These are phyloP conservation scores for Mycogone perniciosa DNA, from an alignment of 2,329 filamentous ascomycete genomes.

Conservation along the genomic window DNA sequence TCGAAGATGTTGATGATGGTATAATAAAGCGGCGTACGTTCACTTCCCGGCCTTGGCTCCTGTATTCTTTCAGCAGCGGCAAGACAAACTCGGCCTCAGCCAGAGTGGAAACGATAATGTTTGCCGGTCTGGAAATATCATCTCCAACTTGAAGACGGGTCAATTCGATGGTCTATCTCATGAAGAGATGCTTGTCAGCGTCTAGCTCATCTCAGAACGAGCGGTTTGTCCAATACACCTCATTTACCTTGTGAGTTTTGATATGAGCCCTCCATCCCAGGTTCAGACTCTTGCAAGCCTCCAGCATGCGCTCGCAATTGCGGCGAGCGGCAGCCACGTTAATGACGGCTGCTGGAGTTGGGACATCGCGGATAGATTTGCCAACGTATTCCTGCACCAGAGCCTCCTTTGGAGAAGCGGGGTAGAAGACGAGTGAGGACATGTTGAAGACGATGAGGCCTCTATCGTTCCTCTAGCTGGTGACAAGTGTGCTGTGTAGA, in stretches of 20 bases:
- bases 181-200: slow-evolving; percentile 10
- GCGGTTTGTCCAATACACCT: not conserved
- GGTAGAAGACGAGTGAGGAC: slow-evolving; percentile 19
- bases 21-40: slow-evolving; percentile 42
- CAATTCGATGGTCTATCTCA: slow-evolving; percentile 55
- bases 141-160: slow-evolving; percentile 64
- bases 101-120: slow-evolving; percentile 69
- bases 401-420: slow-evolving; percentile 19
- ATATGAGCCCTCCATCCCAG: slow-evolving; percentile 70
- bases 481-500: not conserved
- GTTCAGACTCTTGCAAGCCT: slow-evolving; percentile 50
- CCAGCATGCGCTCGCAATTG: slow-evolving; percentile 68
- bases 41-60: slow-evolving; percentile 44
- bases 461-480: not conserved
- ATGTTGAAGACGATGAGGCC: slow-evolving; percentile 6
- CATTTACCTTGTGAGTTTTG: slow-evolving; percentile 70
- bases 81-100: slow-evolving; percentile 63
- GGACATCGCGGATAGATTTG: slow-evolving; percentile 52
- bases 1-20: too few relatives aligned
- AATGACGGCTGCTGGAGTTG: slow-evolving; percentile 61
- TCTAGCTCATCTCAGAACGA: too few relatives aligned
- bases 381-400: slow-evolving; percentile 39
- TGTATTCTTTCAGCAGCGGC: slow-evolving; percentile 53
- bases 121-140: slow-evolving; percentile 38
- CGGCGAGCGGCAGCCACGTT: slow-evolving; percentile 58